Base-by-base conservation (phyloP, 2,329 filamentous ascomycete species). In the Diaporthe sp. region DNA sequence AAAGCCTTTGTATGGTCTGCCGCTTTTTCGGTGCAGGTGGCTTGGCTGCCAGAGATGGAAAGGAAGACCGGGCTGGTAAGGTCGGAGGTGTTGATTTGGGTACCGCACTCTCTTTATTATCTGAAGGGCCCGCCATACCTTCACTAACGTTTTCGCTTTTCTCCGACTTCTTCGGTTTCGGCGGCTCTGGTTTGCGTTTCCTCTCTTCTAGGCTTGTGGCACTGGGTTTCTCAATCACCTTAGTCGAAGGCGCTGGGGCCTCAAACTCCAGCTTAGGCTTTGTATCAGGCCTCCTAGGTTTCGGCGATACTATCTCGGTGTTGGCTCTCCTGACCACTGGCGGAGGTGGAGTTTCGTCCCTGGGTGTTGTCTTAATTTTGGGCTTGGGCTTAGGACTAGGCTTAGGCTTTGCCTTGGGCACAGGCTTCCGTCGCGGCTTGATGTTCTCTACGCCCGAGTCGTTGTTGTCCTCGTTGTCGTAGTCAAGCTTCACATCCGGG, bases 251-350 rank as follows among this genome's bases (percentile, higher is more conserved):
- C 34, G 75, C 71, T 1, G 74, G 72, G 12, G 74, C 82, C 1
- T 86, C 85, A 19, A 85, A 81, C 19, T 81, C 81, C 25, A 84
- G 72, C 0, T 78, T 79, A 19, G 84, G 81, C 53, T 81, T 83
- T n/a, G 75, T 76, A 13, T 79, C 74, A 12, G 81, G 74, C 34
- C 82, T 81, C 34, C 78, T 81, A 3, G 85, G 84, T 65, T 83
- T 82, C 1, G 82, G 81, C 3, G 82, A 82, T 4, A 80, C 76
- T 8, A 83, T 77, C n/a, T 80, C 79, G 2, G 80, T 76, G 6
- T 77, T 67, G n/a, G 77, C 73, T 13, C 74, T 73, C 17, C 75
- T 77, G 19, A 77, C 49, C n/a, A 78, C 69, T 1, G 73, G 76
- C 10, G 79, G 76, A 5, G 80, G 78, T 28, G 78, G 74, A 37